phyloP scores from a whole-genome alignment of 2,329 filamentous ascomycete genomes.

The Alternaria infectoria region DNA sequence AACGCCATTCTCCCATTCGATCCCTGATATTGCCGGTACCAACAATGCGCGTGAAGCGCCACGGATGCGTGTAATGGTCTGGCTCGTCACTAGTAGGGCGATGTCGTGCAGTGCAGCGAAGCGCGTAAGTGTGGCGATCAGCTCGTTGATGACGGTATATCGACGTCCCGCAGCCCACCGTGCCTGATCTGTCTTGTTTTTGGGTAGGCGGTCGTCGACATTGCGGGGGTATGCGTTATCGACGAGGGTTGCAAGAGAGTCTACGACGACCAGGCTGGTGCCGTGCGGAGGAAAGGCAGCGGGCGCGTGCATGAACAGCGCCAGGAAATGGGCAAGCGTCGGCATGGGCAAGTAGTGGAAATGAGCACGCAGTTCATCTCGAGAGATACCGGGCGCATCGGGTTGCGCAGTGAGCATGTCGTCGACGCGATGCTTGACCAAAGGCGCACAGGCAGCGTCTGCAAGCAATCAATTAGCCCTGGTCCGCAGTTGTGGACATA shows the following conservation, averaged over 20 bases:
- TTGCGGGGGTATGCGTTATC: constrained; percentile 76
- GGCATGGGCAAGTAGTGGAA: constrained; percentile 70
- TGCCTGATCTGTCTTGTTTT: constrained; percentile 51
- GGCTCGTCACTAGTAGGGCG: constrained; percentile 76
- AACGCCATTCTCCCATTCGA: constrained; percentile 80
- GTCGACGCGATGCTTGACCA: constrained; percentile 57
- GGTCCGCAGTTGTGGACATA: constrained; percentile 8
- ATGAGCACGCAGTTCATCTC: constrained; percentile 51
- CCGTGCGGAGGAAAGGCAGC: constrained; percentile 65
- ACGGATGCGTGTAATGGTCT: constrained; percentile 82
- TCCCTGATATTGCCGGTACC: constrained; percentile 74
- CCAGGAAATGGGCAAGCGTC: constrained; percentile 70
- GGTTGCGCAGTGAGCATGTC: constrained; percentile 49
- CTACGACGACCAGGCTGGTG: constrained; percentile 75
- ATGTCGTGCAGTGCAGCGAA: constrained; percentile 75
- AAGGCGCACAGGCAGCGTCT: constrained; percentile 58
- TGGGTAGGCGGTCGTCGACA: constrained; percentile 52
- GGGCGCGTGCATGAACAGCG: constrained; percentile 73
- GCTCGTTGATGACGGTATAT: constrained; percentile 69
- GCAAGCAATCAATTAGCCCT: constrained; percentile 42
- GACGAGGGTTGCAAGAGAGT: constrained; percentile 77
- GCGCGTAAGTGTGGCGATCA: constrained; percentile 68
- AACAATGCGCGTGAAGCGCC: constrained; percentile 70
- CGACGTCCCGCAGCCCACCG: constrained; percentile 58
- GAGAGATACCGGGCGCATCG: constrained; percentile 17